Percentiles rank a stretch among this genome's conserved stretches.
These are phyloP conservation scores for Dryas drummondii DNA, from an alignment of 306 rosid species.

Conservation along the genomic window DNA sequence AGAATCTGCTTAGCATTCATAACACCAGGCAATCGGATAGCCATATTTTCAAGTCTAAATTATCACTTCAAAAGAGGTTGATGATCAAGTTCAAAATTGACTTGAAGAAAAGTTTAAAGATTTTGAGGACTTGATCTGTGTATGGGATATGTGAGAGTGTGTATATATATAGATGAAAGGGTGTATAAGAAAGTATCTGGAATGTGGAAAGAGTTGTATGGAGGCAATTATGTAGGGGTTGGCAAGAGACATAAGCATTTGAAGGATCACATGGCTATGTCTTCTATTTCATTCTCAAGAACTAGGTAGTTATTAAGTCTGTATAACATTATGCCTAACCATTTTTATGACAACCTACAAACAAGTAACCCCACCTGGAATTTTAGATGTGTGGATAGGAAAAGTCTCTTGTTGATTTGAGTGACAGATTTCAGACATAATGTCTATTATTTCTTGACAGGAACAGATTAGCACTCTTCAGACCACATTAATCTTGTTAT, in stretches of 20 bases:
- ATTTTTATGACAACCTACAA: neutral
- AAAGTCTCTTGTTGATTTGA: neutral
- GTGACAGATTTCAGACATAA: neutral
- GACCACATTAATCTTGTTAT: neutral
- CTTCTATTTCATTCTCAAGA: constrained; percentile 1
- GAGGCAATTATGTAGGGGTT: neutral
- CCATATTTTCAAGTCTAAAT: no score
- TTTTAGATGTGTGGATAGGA: neutral
- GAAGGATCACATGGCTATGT: constrained; percentile 16
- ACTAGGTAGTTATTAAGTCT: neutral
- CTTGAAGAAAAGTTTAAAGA: neutral
- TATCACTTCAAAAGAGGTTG: neutral
- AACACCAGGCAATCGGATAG: neutral
- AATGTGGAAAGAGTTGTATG: neutral
- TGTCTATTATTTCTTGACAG: neutral
- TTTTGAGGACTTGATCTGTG: neutral
- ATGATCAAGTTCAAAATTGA: neutral
- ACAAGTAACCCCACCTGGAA: neutral
- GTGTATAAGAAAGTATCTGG: neutral
- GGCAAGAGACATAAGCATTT: neutral
- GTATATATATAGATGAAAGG: neutral
- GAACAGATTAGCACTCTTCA: neutral
- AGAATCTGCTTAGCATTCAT: constrained; percentile 25
- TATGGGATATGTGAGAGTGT: neutral
- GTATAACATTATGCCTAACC: neutral